These are phyloP conservation scores for Xylariales sp. DNA, from an alignment of 2,329 filamentous ascomycete genomes.

Conservation along the genomic window DNA sequence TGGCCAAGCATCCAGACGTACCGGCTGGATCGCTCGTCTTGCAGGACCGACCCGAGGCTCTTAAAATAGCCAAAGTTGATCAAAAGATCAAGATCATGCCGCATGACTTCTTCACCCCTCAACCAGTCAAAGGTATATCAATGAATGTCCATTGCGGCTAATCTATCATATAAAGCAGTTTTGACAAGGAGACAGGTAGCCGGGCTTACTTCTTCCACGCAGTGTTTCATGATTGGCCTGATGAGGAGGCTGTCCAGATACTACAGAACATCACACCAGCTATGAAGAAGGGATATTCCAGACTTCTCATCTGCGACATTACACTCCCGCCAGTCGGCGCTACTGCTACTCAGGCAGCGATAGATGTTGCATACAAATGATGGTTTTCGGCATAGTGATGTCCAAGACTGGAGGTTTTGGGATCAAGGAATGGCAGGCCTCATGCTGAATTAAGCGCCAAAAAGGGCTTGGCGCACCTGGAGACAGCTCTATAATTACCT, in stretches of 20 bases:
- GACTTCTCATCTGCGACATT: conserved; percentile 30
- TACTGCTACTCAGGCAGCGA: neutral
- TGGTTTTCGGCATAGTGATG: no score
- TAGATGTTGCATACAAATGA: conserved; percentile 8
- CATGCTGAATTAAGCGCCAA: no score
- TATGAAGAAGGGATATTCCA: conserved; percentile 45
- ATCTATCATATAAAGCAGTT: neutral
- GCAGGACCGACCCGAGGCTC: conserved; percentile 33
- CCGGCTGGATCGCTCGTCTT: conserved; percentile 29
- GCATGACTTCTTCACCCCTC: conserved; percentile 28
- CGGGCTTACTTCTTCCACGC: conserved; percentile 28
- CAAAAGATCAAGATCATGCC: conserved; percentile 20
- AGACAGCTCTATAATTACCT: no score
- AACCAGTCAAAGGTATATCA: conserved; percentile 17
- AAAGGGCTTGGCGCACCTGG: no score
- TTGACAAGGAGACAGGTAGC: conserved; percentile 16
- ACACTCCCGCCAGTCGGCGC: conserved; percentile 4
- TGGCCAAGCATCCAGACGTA: conserved; percentile 25
- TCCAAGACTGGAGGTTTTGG: no score
- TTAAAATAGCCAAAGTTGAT: conserved; percentile 11
- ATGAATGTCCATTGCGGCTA: no score
- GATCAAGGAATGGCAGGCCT: no score
- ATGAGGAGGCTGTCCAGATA: conserved; percentile 26
- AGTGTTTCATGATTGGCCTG: conserved; percentile 36
- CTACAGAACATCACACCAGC: conserved; percentile 40